Base-by-base conservation (phyloP, 768 basidiomycete genomes). In the Royoungia palumana region DNA sequence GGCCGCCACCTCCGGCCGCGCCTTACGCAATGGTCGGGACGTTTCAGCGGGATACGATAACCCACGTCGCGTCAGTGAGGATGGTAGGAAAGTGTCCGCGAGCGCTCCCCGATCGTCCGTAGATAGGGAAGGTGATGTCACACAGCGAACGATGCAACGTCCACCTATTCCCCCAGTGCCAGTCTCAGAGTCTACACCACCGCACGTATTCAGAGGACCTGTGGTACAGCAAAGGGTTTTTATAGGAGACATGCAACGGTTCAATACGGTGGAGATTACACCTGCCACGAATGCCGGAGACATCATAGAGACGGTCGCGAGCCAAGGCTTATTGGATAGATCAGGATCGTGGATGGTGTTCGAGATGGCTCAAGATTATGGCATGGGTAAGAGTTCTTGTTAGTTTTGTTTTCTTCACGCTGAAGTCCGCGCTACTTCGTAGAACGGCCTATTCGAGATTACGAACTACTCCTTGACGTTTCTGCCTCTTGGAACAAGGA, bases 371-470 rank as follows among this genome's bases (percentile, higher is more conserved):
- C 87, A 90, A 54, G 89, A 94, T 61, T 87, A 94, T 62, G 94
- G 93, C 50, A 87, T 94, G 83, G 94, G 94, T 94, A 62, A 48
- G 81, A 67, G 3, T 32, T 28, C 30, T 14, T 8, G 34, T 41
- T 34, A 16, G 6, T 20, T 17, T n/a, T 6, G 27, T 46, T 51
- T 57, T 39, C 27, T 25, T 10, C 36, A 7, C 25, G n/a, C n/a
- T 49, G 35, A 51, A 41, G 51, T 51, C 40, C 50, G 19, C 43
- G 50, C 52, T 34, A 50, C 49, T 44, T 57, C n/a, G 13, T 61
- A 94, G 95, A 99, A 67, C 86, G 95, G 1, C 94, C 94, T 14
- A 74, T 98, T 30, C 74, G 96, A 46, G 83, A 82, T 64, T 99
- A 85, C 60, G 95, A 99, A 64, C 70, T 85, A n/a, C 64, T 96